Evolutionary conservation across 768 basidiomycete species (phyloP).

Genomic region (Tulasnella sp.): DNA sequence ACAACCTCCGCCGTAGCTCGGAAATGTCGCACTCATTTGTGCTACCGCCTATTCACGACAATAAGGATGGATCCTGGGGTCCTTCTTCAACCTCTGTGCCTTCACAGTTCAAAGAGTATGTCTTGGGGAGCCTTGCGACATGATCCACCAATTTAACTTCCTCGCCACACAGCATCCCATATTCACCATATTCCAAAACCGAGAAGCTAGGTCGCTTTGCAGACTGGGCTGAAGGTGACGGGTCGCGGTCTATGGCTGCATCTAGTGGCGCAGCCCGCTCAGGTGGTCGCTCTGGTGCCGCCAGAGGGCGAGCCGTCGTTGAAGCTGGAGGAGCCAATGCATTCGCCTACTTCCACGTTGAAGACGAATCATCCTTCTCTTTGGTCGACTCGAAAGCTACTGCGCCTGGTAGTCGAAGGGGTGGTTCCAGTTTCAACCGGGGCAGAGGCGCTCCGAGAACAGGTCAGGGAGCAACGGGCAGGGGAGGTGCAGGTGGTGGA

Average conservation of each 20-base stretch:
- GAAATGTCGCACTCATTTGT: constrained; percentile 67
- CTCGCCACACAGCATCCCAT: constrained; percentile 58
- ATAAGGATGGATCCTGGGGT: constrained; percentile 91
- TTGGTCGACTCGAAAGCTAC: constrained; percentile 84
- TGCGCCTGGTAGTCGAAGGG: constrained; percentile 49
- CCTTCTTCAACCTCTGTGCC: constrained; percentile 77
- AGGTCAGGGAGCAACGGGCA: constrained; percentile 30
- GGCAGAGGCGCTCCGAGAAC: constrained; percentile 30
- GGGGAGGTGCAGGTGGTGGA: constrained; percentile 30
- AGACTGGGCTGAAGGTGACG: constrained; percentile 85
- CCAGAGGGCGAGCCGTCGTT: constrained; percentile 44
- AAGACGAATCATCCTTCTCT: constrained; percentile 95
- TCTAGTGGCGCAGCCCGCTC: constrained; percentile 38
- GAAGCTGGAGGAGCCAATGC: constrained; percentile 57
- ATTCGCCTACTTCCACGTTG: constrained; percentile 95
- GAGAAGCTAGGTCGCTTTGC: constrained; percentile 97
- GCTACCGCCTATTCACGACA: constrained; percentile 82
- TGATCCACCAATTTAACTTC: neutral
- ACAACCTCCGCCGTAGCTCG: neutral
- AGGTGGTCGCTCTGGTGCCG: neutral
- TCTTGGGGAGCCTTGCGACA: constrained; percentile 9
- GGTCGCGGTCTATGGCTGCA: constrained; percentile 37
- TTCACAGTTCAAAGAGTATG: constrained; percentile 78
- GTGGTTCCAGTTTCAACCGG: constrained; percentile 45
- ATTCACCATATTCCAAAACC: constrained; percentile 96